Base-by-base conservation (phyloP, 1,139 yeast species). In the Suhomyces ambrosiae region DNA sequence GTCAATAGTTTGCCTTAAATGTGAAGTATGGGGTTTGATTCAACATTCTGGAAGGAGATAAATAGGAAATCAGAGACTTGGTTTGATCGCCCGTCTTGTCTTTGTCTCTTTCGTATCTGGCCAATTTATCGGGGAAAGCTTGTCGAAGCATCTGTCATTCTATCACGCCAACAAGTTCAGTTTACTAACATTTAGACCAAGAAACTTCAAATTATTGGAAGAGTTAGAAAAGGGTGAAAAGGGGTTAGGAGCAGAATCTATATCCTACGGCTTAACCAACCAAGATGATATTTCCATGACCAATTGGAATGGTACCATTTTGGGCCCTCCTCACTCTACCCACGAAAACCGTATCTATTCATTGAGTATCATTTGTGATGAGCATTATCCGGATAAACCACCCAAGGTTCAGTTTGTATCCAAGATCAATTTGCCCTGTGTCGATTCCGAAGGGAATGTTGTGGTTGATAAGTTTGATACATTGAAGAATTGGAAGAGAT, bases 221-320 rank as follows among this genome's bases (percentile, higher is more conserved):
- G 98, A 92, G 65, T 75, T 94, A 49, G 99, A 94, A 62, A 92
- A 90, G 58, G 98, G 98, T 35, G 99, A 94, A 60, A 94, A 94
- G 61, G 98, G 98, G 11, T 73, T 87, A 37, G 97, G 98, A 19
- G 94, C 97, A 23, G 97, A 94, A 61, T 86, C 96, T 16, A 90
- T 96, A 60, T 90, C 97, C 14, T 88, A 90, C 53, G 97, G 97
- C 0, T 73, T 90, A 37, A 80, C 88, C 26, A 90, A 86, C 55
- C 82, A 86, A 49, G 96, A 86, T 52, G 97, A 90, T 60, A 86
- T 88, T 49, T 74, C 90, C 45, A 86, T 90, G 94, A 85, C 95
- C 6, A 68, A 82, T 53, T 90, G 97, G 97, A 90, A 89, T 59
- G 97, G 96, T 3, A 90, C 97, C 21, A 89, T 90, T 34, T 71